Conservation (phyloP, 2,329 filamentous ascomycete genomes). For the Sarocladium brachiariae region DNA sequence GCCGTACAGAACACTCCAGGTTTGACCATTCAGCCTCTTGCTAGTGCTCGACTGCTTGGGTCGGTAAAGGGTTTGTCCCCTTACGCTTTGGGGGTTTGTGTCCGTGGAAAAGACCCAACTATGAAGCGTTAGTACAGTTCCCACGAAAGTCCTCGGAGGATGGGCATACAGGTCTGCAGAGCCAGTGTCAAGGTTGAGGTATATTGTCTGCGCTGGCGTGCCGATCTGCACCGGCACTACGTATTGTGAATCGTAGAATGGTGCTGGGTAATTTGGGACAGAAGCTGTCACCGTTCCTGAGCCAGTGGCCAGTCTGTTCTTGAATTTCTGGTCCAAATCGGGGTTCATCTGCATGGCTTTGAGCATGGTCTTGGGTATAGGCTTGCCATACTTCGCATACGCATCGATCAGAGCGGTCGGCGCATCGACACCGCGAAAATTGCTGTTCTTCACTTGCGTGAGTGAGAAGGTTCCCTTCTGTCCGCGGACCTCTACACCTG, state of each 20-base stretch:
- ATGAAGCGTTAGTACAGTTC: conserved; percentile 18
- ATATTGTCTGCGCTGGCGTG: conserved; percentile 45
- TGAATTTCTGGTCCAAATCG: conserved; percentile 19
- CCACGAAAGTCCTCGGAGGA: background rate
- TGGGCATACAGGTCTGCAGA: conserved; percentile 40
- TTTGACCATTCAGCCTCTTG: conserved; percentile 31
- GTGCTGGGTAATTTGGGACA: conserved; percentile 21
- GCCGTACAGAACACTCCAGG: conserved; percentile 58
- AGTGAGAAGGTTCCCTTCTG: conserved; percentile 19
- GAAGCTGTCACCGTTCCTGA: conserved; percentile 17
- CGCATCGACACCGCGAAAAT: conserved; percentile 26
- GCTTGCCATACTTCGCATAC: conserved; percentile 30
- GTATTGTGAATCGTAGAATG: conserved; percentile 47
- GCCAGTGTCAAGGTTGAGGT: conserved; percentile 64
- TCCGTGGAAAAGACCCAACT: conserved; percentile 64
- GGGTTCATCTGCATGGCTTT: conserved; percentile 18
- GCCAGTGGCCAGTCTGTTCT: conserved; percentile 9
- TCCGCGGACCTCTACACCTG: background rate
- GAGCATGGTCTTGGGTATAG: conserved; percentile 21
- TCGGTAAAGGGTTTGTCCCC: conserved; percentile 51
- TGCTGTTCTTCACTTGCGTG: conserved; percentile 26
- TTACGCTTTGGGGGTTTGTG: conserved; percentile 37
- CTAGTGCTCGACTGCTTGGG: conserved; percentile 36
- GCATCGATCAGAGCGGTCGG: conserved; percentile 23
- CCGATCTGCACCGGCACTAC: conserved; percentile 58